Conservation (phyloP, 495 filamentous ascomycete genomes). For the Neurospora hispaniola region DNA sequence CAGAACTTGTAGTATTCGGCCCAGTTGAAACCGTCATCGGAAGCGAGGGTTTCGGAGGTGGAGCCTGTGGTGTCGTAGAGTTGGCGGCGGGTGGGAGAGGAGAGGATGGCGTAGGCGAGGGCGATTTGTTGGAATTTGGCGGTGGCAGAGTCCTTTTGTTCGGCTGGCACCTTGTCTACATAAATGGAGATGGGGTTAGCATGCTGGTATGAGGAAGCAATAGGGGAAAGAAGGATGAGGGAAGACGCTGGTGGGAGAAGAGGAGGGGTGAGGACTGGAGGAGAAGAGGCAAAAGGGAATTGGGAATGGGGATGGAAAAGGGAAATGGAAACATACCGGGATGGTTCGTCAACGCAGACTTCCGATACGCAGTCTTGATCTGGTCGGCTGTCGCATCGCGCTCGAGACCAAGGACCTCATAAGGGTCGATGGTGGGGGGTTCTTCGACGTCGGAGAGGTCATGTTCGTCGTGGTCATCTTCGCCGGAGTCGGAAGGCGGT, state of each 20-base stretch:
- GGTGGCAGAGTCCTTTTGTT: conserved; percentile 58
- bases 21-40: conserved; percentile 79
- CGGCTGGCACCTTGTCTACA: conserved; percentile 53
- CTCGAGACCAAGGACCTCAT: conserved; percentile 64
- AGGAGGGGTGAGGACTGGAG: neutral
- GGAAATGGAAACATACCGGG: conserved; percentile 51
- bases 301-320: no score
- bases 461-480: conserved; percentile 1
- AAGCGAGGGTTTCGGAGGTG: conserved; percentile 64
- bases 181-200: no score
- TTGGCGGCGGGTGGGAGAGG: conserved; percentile 60
- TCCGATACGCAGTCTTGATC: conserved; percentile 79
- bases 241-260: neutral
- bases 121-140: conserved; percentile 78
- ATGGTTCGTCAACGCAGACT: conserved; percentile 80
- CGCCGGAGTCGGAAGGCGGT: neutral
- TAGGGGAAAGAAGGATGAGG: no score
- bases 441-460: conserved; percentile 28
- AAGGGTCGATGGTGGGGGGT: conserved; percentile 59
- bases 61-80: conserved; percentile 85
- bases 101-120: conserved; percentile 88
- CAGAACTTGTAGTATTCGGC: conserved; percentile 75
- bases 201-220: no score
- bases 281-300: neutral
- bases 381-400: conserved; percentile 55